These are phyloP conservation scores for Fusarium gaditjirri DNA, from an alignment of 2,329 filamentous ascomycete genomes.

Conservation along the genomic window DNA sequence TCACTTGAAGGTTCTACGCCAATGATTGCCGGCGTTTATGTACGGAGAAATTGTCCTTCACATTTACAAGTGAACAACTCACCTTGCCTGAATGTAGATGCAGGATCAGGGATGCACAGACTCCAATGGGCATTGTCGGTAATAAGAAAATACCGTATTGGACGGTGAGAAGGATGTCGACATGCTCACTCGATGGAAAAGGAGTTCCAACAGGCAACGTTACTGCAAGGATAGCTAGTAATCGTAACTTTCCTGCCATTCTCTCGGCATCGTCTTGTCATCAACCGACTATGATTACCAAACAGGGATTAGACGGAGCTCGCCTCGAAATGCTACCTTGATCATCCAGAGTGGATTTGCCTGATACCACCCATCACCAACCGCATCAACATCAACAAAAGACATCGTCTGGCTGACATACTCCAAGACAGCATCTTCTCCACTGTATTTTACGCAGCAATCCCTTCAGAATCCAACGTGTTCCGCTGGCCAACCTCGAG, in stretches of 20 bases:
- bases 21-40: not conserved
- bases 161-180: not conserved
- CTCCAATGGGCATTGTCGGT: not conserved
- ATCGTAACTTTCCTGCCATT: not conserved
- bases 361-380: not conserved
- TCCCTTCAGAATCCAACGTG: not conserved
- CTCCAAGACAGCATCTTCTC: not conserved
- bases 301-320: constrained; percentile 9
- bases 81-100: not conserved
- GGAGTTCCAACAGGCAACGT: not conserved
- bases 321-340: constrained; percentile 4
- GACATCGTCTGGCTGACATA: not conserved
- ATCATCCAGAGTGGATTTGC: constrained; percentile 8
- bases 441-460: not conserved
- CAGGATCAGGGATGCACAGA: constrained; percentile 20
- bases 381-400: not conserved
- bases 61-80: not conserved
- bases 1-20: too few relatives aligned
- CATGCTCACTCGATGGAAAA: not conserved
- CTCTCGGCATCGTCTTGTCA: constrained; percentile 1
- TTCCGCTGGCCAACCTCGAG: constrained; percentile 2
- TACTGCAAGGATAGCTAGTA: not conserved
- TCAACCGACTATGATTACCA: not conserved
- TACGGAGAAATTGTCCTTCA: not conserved
- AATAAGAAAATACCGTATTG: not conserved